Base-by-base conservation (phyloP, 139 green algal species). In the Chlamydomonas sp. region DNA sequence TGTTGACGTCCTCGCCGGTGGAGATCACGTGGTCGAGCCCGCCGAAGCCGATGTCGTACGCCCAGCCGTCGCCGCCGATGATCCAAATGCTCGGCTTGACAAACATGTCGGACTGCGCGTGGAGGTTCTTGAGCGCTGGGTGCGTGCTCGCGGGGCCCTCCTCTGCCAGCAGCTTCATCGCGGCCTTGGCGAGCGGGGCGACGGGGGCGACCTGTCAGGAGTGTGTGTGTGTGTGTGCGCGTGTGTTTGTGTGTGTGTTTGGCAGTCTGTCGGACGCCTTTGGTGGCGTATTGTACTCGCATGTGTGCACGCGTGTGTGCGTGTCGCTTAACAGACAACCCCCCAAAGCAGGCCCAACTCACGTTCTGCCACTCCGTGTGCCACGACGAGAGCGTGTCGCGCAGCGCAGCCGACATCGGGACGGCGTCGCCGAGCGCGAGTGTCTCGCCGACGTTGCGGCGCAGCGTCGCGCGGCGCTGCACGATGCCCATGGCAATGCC, bases 71-170 rank as follows among this genome's bases (percentile, higher is more conserved):
- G 48, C 82, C 82, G 62, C 82, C 82, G 20, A 87, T 57, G 8
- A 87, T 85, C 81, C 81, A 87, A n/a, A 78, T 70, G n/a, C 48
- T 74, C 26, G 79, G 69, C 81, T 87, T 87, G 70, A 83, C 66
- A 67, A 87, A 80, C 47, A 85, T 64, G 76, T 87, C 81, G 29
- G 39, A 57, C 57, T 77, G 57, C 24, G 8, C 8, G 29, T 50
- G 63, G 2, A 76, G 30, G 37, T 66, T 22, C 20, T 30, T 31
- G 3, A 76, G 13, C 20, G 37, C 31, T 4, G 71, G 62, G 50
- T 66, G 22, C 5, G 22, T n/a, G n/a, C n/a, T n/a, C n/a, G n/a
- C n/a, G n/a, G n/a, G n/a, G n/a, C n/a, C n/a, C 3, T 26, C 22
- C 61, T 68, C 54, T 68, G 61, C n/a, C n/a, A n/a, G n/a, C n/a